A percentile compares a stretch with the other conserved stretches of the same genome.
Conservation (phyloP, 768 basidiomycete species). For the Hypholoma sublateritium region DNA sequence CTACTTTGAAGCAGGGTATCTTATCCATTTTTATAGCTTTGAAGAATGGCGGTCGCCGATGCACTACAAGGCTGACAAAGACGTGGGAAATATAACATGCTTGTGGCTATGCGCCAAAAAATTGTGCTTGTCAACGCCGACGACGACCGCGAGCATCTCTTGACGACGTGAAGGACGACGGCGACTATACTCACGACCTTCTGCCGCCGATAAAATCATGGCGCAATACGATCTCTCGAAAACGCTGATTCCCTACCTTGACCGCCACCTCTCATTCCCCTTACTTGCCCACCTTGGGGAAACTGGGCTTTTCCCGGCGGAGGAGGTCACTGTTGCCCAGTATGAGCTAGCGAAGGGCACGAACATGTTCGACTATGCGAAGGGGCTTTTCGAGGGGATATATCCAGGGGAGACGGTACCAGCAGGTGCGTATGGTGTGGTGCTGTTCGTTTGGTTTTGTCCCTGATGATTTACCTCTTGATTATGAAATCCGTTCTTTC, state of each 20-base stretch:
- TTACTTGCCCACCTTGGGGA: conserved; percentile 86
- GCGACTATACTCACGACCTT: background rate
- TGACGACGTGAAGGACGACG: background rate
- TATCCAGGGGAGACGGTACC: conserved; percentile 72
- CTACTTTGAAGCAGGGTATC: too few species aligned
- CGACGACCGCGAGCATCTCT: too few species aligned
- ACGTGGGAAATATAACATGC: background rate
- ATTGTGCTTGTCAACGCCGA: conserved; percentile 4
- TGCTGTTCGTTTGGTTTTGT: background rate
- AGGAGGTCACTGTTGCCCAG: conserved; percentile 86
- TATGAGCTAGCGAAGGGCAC: conserved; percentile 97
- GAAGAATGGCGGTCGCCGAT: too few species aligned
- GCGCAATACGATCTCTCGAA: conserved; percentile 90
- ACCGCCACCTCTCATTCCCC: conserved; percentile 93
- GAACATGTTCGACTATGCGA: conserved; percentile 97
- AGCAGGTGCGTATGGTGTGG: conserved; percentile 45
- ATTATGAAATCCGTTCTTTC: background rate
- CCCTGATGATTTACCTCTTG: background rate
- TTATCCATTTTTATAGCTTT: too few species aligned
- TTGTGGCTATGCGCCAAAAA: conserved; percentile 21
- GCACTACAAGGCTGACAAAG: too few species aligned
- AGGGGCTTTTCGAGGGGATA: conserved; percentile 75
- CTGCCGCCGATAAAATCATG: conserved; percentile 38
- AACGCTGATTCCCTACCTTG: conserved; percentile 88
- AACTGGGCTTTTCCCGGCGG: conserved; percentile 68